Evolutionary conservation across 73 alveolate species (phyloP).

Genomic region (Paramecium biaurelia): DNA sequence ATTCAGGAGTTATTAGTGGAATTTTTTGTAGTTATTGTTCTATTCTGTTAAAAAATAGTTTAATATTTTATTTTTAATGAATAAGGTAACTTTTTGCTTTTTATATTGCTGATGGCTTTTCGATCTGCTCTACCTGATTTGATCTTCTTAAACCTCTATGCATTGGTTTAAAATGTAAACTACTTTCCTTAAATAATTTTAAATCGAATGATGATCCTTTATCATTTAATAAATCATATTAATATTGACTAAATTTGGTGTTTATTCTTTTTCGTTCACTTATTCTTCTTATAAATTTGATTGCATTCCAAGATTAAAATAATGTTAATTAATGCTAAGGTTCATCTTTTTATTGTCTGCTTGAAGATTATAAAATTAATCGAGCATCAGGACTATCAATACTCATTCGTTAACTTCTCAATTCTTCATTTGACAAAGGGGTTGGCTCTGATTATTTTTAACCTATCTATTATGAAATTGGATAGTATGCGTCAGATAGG

Average conservation of each 20-base stretch:
- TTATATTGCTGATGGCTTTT: not conserved
- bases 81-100: not conserved
- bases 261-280: not conserved
- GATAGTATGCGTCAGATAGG: not conserved
- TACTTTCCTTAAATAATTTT: not conserved
- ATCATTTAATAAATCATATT: constrained; percentile 27
- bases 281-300: not conserved
- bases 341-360: not conserved
- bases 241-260: not conserved
- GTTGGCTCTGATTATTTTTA: not conserved
- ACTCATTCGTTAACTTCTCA: not conserved
- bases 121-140: not conserved
- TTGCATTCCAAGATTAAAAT: constrained; percentile 26
- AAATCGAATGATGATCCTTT: constrained; percentile 23
- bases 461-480: not conserved
- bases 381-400: not conserved
- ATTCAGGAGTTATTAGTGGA: constrained; percentile 22
- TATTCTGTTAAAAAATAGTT: not conserved
- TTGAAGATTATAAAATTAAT: not conserved
- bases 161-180: not conserved
- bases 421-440: not conserved
- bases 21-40: not conserved
- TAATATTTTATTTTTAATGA: not conserved
- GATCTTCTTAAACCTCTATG: not conserved
- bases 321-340: not conserved